Conservation (phyloP, 1,284 basidiomycete genomes). For the Taiwanofungus camphoratus region DNA sequence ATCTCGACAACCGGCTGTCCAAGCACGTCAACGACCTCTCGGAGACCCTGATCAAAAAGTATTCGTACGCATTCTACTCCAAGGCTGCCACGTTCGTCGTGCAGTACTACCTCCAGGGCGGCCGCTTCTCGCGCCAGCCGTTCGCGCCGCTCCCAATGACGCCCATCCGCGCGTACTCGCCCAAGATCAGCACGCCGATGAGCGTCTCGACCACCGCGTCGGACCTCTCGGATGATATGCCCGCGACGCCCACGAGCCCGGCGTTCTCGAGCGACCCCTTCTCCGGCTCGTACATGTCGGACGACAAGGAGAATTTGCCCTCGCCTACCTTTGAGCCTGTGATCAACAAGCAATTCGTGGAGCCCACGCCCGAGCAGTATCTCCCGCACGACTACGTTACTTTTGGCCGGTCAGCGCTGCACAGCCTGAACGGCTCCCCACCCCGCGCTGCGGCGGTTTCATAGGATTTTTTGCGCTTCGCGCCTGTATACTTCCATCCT, state of each 20-base stretch:
- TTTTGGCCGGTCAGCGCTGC: constrained; percentile 67
- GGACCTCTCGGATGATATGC: constrained; percentile 76
- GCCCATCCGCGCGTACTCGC: constrained; percentile 51
- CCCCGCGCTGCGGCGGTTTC: constrained; percentile 52
- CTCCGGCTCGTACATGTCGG: constrained; percentile 45
- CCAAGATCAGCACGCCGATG: constrained; percentile 60
- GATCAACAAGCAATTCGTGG: constrained; percentile 62
- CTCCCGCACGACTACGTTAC: constrained; percentile 74
- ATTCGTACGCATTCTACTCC: constrained; percentile 91
- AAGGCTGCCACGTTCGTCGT: constrained; percentile 90
- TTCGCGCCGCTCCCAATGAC: constrained; percentile 60
- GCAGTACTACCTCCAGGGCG: constrained; percentile 85
- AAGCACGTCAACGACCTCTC: constrained; percentile 88
- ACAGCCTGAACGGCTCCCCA: constrained; percentile 53
- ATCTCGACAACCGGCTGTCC: constrained; percentile 81
- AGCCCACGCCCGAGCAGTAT: constrained; percentile 65
- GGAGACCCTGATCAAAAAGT: constrained; percentile 94
- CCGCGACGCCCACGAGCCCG: constrained; percentile 71
- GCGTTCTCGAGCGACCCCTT: constrained; percentile 38
- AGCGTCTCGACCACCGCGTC: constrained; percentile 67
- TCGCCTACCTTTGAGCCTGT: constrained; percentile 56
- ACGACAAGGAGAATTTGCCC: constrained; percentile 76
- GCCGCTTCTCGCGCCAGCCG: constrained; percentile 53
- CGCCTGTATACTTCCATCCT: constrained; percentile 9
- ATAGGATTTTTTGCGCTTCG: constrained; percentile 32